Evolutionary conservation across 2,329 filamentous ascomycete genomes (phyloP).

Genomic region (Dothiorella sarmentorum): DNA sequence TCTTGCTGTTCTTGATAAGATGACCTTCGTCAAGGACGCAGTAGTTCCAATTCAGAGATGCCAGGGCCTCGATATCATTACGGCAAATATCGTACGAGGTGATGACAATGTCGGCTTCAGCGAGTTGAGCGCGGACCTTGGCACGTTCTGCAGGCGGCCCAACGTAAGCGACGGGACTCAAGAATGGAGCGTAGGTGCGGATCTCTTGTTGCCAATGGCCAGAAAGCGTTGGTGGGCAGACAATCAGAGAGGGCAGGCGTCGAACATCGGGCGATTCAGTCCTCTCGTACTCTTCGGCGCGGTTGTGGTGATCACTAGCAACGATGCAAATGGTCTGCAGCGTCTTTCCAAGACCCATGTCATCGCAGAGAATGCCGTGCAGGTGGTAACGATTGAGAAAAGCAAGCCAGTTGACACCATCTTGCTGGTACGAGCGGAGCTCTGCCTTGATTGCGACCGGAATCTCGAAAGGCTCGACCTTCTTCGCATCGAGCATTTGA

Average conservation of each 20-base stretch:
- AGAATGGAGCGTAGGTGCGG: conserved; percentile 90
- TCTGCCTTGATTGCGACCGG: conserved; percentile 97
- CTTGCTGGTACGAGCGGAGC: conserved; percentile 94
- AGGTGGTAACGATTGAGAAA: conserved; percentile 98
- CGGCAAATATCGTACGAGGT: conserved; percentile 98
- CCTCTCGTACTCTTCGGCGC: conserved; percentile 83
- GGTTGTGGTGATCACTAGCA: conserved; percentile 91
- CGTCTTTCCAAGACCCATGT: conserved; percentile 98
- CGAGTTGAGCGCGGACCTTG: conserved; percentile 65
- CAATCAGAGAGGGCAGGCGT: conserved; percentile 83
- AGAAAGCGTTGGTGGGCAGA: conserved; percentile 92
- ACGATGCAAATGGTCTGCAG: conserved; percentile 97
- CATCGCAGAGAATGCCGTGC: conserved; percentile 96
- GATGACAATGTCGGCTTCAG: conserved; percentile 84
- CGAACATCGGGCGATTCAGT: conserved; percentile 75
- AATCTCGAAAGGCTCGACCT: conserved; percentile 89
- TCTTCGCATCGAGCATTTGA: conserved; percentile 93
- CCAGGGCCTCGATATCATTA: conserved; percentile 85
- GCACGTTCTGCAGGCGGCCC: conserved; percentile 80
- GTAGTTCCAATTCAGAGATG: conserved; percentile 91
- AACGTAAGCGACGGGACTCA: conserved; percentile 85
- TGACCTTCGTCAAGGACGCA: conserved; percentile 96
- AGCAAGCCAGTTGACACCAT: conserved; percentile 97
- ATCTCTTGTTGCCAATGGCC: conserved; percentile 99
- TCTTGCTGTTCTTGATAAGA: conserved; percentile 97